Conservation (phyloP, 257 asterid genomes). For the Vinca minor region DNA sequence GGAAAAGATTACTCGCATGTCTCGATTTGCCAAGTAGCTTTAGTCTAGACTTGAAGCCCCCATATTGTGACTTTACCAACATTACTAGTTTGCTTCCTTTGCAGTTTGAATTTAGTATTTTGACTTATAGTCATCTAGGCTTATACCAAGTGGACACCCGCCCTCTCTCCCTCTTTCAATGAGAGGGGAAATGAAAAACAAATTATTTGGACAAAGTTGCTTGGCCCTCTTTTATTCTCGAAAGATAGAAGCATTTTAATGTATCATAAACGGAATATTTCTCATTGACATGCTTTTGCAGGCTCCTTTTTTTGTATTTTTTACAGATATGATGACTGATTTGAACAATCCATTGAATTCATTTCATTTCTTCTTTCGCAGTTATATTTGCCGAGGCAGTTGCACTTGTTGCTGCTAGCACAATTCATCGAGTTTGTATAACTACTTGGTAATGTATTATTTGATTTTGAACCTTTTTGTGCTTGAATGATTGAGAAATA, state of each 20-base stretch:
- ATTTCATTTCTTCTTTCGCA: constrained; percentile 29
- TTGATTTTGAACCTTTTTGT: not conserved
- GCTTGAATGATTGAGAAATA: not conserved
- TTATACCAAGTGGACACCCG: too few relatives aligned
- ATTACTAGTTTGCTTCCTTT: not conserved
- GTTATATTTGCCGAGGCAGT: constrained; percentile 73
- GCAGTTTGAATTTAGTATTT: not conserved
- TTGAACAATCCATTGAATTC: constrained; percentile 1
- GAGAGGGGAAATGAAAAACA: too few relatives aligned
- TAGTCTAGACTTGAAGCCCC: not conserved
- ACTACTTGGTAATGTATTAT: constrained; percentile 69
- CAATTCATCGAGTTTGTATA: constrained; percentile 94
- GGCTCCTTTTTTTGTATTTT: not conserved
- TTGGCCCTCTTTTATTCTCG: not conserved
- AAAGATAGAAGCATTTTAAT: not conserved
- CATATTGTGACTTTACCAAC: not conserved
- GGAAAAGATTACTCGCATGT: not conserved
- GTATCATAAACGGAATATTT: not conserved
- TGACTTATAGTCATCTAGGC: not conserved
- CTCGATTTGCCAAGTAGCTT: not conserved
- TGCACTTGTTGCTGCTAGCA: constrained; percentile 84
- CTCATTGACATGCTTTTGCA: not conserved
- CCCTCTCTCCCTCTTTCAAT: too few relatives aligned
- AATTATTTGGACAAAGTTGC: not conserved
- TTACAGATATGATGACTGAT: not conserved